phyloP scores from a whole-genome alignment of 495 filamentous ascomycete genomes.

The Daldinia loculata region DNA sequence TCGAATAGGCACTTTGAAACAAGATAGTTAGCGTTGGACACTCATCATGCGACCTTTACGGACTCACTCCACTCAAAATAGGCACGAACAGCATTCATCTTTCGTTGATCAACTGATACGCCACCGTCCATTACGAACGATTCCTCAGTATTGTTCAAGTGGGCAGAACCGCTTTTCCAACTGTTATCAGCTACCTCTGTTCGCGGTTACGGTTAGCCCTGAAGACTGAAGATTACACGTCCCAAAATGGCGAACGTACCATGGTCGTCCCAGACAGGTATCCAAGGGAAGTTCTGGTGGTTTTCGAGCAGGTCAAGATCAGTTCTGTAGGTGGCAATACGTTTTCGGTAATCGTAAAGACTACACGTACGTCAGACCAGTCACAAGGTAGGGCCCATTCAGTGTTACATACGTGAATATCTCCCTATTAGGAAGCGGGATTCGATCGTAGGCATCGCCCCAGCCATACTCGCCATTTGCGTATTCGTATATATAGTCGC shows the following conservation, averaged over 20 bases:
- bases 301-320: conserved; percentile 64
- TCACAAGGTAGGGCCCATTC: conserved; percentile 10
- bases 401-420: conserved; percentile 50
- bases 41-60: not conserved
- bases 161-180: conserved; percentile 62
- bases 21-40: not conserved
- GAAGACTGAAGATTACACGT: not conserved
- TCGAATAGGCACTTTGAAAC: conserved; percentile 48
- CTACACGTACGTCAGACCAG: conserved; percentile 39
- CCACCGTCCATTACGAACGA: conserved; percentile 68
- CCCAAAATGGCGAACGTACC: conserved; percentile 42
- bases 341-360: conserved; percentile 66
- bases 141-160: conserved; percentile 70
- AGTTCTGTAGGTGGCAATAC: conserved; percentile 66
- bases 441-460: conserved; percentile 59
- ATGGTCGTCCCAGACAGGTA: conserved; percentile 74
- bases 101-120: conserved; percentile 69
- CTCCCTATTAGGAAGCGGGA: conserved; percentile 63
- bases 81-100: conserved; percentile 72
- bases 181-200: conserved; percentile 70
- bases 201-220: conserved; percentile 14
- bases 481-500: conserved; percentile 74
- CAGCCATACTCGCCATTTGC: conserved; percentile 64
- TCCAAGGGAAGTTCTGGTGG: conserved; percentile 68
- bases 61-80: conserved; percentile 72